phyloP scores from a whole-genome alignment of 129 eudicot species.

The Centaurea solstitialis region DNA sequence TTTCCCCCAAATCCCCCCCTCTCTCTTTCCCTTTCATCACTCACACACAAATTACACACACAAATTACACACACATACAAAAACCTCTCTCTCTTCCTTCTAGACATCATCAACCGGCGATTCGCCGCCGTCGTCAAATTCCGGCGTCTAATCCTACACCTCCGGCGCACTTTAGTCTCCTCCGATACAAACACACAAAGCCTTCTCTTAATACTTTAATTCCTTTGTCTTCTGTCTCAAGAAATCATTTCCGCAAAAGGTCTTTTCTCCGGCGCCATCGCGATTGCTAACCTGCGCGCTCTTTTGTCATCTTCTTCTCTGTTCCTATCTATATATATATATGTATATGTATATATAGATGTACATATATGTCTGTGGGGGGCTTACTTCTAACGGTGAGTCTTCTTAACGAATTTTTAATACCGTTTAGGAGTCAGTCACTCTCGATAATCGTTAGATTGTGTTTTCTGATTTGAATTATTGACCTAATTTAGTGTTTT shows the following conservation, averaged over 20 bases:
- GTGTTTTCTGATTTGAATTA: conserved; percentile 17
- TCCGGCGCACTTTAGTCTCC: conserved; percentile 2
- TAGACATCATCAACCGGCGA: conserved; percentile 35
- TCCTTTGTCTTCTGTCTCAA: neutral
- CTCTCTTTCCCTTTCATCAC: neutral
- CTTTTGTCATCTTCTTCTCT: neutral
- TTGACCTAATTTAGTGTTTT: conserved; percentile 40
- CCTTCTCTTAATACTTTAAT: neutral
- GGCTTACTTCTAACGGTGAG: conserved; percentile 24
- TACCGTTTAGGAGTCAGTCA: conserved; percentile 17
- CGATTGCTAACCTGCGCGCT: neutral
- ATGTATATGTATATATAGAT: neutral
- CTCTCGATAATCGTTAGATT: conserved; percentile 28
- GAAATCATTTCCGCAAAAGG: conserved; percentile 19
- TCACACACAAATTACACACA: neutral
- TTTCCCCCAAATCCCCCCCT: conserved; percentile 15
- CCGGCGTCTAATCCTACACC: neutral
- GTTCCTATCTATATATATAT: neutral
- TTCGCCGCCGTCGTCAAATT: conserved; percentile 28
- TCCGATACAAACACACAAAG: conserved; percentile 4
- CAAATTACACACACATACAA: neutral
- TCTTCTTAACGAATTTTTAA: conserved; percentile 17
- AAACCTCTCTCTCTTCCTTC: conserved; percentile 15
- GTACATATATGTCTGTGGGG: neutral
- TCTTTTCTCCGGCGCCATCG: neutral